Evolutionary conservation across 352 stramenopile genomes (phyloP).

Genomic region (Phytophthora cajani): DNA sequence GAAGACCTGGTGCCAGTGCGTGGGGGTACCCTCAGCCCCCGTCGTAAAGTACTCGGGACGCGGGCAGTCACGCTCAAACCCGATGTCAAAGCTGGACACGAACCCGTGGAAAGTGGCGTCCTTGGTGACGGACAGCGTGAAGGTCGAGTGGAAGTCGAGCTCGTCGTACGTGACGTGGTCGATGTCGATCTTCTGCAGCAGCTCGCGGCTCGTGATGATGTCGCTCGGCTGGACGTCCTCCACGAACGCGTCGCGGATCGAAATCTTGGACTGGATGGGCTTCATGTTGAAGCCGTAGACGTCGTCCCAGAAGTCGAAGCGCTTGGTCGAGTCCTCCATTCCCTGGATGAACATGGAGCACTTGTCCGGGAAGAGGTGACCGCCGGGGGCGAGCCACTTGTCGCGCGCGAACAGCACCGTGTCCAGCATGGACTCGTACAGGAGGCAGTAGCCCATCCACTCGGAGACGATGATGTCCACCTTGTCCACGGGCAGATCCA

Average conservation of each 20-base stretch:
- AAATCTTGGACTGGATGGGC: constrained; percentile 94
- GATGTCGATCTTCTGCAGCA: constrained; percentile 91
- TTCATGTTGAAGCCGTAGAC: constrained; percentile 99
- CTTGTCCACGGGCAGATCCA: constrained; percentile 93
- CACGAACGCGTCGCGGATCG: constrained; percentile 96
- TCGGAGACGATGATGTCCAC: constrained; percentile 98
- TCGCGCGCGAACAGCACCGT: constrained; percentile 96
- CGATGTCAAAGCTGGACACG: constrained; percentile 97
- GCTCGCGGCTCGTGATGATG: constrained; percentile 88
- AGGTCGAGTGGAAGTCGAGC: constrained; percentile 93
- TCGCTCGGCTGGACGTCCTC: constrained; percentile 92
- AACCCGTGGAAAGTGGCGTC: constrained; percentile 95
- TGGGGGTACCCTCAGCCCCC: constrained; percentile 89
- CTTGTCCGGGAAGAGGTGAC: constrained; percentile 98
- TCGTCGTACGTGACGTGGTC: constrained; percentile 92
- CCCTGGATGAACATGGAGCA: constrained; percentile 95
- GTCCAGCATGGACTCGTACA: constrained; percentile 99
- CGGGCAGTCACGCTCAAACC: constrained; percentile 92
- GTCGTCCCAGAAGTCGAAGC: constrained; percentile 95
- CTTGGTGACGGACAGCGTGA: constrained; percentile 86
- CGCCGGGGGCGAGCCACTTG: constrained; percentile 95
- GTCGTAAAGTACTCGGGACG: constrained; percentile 97
- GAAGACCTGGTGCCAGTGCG: constrained; percentile 99
- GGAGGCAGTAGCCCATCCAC: constrained; percentile 98
- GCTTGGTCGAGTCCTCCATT: constrained; percentile 70